Base-by-base conservation (phyloP, 2,329 filamentous ascomycete genomes). In the Trichoderma pleuroti region DNA sequence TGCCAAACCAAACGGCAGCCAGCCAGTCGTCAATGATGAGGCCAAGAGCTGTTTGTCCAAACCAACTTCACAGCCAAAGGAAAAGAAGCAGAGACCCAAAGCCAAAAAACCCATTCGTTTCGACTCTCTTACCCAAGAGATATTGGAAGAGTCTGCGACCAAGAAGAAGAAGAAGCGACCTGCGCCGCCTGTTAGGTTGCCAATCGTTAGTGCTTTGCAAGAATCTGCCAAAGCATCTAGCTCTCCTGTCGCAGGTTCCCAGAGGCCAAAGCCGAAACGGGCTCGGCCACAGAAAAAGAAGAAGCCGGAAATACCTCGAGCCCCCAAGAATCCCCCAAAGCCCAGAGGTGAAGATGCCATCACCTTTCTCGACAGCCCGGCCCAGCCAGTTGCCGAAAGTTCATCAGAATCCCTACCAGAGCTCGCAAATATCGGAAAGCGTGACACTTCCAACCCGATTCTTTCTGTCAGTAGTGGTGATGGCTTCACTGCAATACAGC, bases 31-130 rank as follows among this genome's bases (percentile, higher is more conserved):
- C 10, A 30, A n/a, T 18, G 32, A 26, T 2, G 65, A 18, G 5
- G 7, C 8, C 1, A 5, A 21, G 3, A 14, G 24, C 2, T 6
- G 18, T 10, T 28, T 49, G 4, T n/a, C 32, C 7, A n/a, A 49
- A 28, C 9, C 52, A 5, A 4, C 12, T n/a, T 59, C 30, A 7
- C 21, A 36, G 11, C 18, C 54, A 8, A 57, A 39, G 10, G 56
- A 21, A 18, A 70, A 72, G 60, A 46, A 74, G 54, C 34, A 74
- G n/a, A 79, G 75, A 63, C 80, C 81, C 71, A 74, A 78, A 28
- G 74, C 80, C 1, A 82, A 82, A 59, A 68, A 77, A 1, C 78
- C 80, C 1, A 68, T 82, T 3, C 70, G 76, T 4, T 80, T 82
- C 16, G 76, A 82, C 63, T 73, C 76, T 10, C n/a, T 63, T 1